Percentiles rank a stretch among this genome's conserved stretches.
Evolutionary conservation across 23 red algal species (phyloP).

Genomic region (Gracilariopsis chorda): DNA sequence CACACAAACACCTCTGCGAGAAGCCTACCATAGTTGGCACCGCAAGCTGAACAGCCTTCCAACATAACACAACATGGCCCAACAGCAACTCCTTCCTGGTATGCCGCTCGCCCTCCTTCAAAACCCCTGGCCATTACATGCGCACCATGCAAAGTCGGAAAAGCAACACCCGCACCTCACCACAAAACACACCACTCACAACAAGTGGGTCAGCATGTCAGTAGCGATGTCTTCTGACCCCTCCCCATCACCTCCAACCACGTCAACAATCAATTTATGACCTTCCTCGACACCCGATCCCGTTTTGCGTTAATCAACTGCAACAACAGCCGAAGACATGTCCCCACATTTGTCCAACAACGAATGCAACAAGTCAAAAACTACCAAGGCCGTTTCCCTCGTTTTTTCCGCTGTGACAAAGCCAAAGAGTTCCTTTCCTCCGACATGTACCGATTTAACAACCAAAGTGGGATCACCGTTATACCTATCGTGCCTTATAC

Average conservation of each 20-base stretch:
- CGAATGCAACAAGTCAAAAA: background rate
- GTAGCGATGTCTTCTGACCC: background rate
- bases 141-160: too few species aligned
- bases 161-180: background rate
- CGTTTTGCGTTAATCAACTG: background rate
- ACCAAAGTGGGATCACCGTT: background rate
- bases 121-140: too few species aligned
- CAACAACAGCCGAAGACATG: background rate
- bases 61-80: too few species aligned
- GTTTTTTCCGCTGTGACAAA: background rate
- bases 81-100: too few species aligned
- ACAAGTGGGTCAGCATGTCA: background rate
- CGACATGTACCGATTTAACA: background rate
- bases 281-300: background rate
- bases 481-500: too few species aligned
- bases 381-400: background rate
- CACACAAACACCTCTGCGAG: too few species aligned
- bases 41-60: too few species aligned
- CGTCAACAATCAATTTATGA: background rate
- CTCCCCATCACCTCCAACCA: background rate
- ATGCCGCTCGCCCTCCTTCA: too few species aligned
- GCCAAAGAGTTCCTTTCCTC: background rate
- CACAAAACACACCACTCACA: background rate
- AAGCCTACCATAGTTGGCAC: too few species aligned
- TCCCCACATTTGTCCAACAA: background rate